Evolutionary conservation across 1,284 basidiomycete genomes (phyloP), one percentile per base, ranked within the genome.

Genomic region (Ustilago hordei): DNA sequence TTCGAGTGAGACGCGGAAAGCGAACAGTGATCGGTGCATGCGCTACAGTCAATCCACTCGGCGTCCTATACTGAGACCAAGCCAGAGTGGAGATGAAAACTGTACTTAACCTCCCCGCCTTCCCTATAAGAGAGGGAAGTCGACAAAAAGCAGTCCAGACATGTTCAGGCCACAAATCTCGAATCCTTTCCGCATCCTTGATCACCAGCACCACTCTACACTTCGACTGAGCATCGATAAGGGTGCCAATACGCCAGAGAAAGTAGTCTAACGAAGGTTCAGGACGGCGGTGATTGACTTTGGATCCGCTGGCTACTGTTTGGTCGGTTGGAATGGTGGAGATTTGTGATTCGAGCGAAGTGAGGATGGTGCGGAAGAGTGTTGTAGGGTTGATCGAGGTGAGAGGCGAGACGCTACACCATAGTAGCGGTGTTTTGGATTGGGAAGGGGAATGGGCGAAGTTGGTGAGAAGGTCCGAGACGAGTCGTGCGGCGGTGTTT

Each of bases 141-240:
- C 78, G 64, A 34, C 73, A 79, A 35, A 83, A 69, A 12, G 74
- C 65, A 6, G 80, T 75, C 72, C 75, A 81, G 28, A 84, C 60
- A n/a, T 72, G 64, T 55, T 83, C 81, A 4, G 81, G 81, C 83
- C 83, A 84, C 1, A 83, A 50, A 50, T 83, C 83, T 23, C 83
- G 69, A 34, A 79, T 80, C 2, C 83, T 64, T 36, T 83, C 80
- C 0, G 83, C 78, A 41, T 81, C 72, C 17, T 81, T 65, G 55
- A 85, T 65, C 15, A 78, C 70, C 12, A 84, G 32, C 12, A 81
- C 61, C 13, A 79, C 17, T 34, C 64, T 66, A 8, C 52, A 58
- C n/a, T 50, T n/a, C 38, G 54, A 38, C 6, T 31, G 48, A 4
- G 56, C 36, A 31, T 61, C 56, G 12, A 76, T 34, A 13, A 73